phyloP scores from a whole-genome alignment of 768 basidiomycete genomes.

The Lactifluus volemus region DNA sequence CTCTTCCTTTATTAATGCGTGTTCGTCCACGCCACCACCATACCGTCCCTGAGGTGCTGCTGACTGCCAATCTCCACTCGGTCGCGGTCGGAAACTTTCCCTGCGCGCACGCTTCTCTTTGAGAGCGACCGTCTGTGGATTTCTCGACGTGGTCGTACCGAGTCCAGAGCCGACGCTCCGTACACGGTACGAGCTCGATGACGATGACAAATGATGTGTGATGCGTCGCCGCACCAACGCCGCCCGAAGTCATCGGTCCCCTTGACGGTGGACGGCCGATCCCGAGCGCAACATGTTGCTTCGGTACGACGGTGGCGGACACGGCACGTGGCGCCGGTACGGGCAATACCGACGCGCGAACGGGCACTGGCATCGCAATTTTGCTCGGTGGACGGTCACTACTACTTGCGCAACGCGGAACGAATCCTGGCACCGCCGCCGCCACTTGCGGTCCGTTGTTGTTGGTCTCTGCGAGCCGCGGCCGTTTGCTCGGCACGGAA shows the following conservation, averaged over 20 bases:
- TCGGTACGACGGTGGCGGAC: slow-evolving; percentile 42
- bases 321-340: slow-evolving; percentile 32
- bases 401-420: slow-evolving; percentile 8
- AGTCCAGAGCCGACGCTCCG: slow-evolving; percentile 13
- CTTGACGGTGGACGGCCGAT: slow-evolving; percentile 39
- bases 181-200: slow-evolving; percentile 1
- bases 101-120: slow-evolving; percentile 48
- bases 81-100: slow-evolving; percentile 79
- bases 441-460: slow-evolving; percentile 18
- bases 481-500: slow-evolving; percentile 56
- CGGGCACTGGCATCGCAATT: slow-evolving; percentile 23
- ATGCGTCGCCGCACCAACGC: neutral
- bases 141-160: slow-evolving; percentile 11
- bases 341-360: neutral
- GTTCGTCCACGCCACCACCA: slow-evolving; percentile 25
- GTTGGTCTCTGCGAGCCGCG: slow-evolving; percentile 41
- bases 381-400: slow-evolving; percentile 12
- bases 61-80: slow-evolving; percentile 48
- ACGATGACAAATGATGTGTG: too few species aligned
- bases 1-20: slow-evolving; percentile 27
- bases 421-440: slow-evolving; percentile 23
- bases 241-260: slow-evolving; percentile 24
- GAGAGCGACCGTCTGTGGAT: slow-evolving; percentile 29
- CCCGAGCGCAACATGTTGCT: slow-evolving; percentile 46
- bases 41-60: slow-evolving; percentile 20